Conservation (phyloP, 192 early-diverging fungal species). For the Kickxella alabastrina region DNA sequence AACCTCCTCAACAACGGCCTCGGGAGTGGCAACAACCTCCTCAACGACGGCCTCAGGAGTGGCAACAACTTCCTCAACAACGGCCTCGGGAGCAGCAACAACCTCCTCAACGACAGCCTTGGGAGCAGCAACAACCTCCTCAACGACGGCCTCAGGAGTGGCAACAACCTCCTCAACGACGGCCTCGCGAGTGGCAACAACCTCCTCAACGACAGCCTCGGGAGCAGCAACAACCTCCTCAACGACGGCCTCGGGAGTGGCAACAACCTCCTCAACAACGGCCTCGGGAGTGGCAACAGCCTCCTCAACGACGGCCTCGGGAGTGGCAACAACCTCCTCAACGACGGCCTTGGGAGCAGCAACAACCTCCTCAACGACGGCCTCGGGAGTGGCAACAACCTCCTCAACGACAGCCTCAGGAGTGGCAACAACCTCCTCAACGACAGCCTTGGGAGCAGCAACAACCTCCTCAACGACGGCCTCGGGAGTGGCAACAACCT, state of each 20-base stretch:
- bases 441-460: background rate
- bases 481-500: background rate
- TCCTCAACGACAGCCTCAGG: background rate
- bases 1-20: constrained; percentile 1
- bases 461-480: background rate
- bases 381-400: constrained; percentile 2
- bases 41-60: background rate
- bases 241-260: background rate
- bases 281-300: constrained; percentile 5
- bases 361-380: background rate
- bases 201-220: background rate
- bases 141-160: background rate
- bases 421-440: constrained; percentile 1
- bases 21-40: constrained; percentile 1
- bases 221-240: constrained; percentile 1
- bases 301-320: background rate
- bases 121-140: background rate
- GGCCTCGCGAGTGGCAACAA: background rate
- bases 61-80: background rate
- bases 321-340: background rate
- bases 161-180: background rate
- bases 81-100: background rate
- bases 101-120: background rate
- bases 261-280: background rate
- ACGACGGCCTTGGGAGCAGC: background rate